Base-by-base conservation (phyloP, 2,329 filamentous ascomycete species). In the Cercospora berteroae region DNA sequence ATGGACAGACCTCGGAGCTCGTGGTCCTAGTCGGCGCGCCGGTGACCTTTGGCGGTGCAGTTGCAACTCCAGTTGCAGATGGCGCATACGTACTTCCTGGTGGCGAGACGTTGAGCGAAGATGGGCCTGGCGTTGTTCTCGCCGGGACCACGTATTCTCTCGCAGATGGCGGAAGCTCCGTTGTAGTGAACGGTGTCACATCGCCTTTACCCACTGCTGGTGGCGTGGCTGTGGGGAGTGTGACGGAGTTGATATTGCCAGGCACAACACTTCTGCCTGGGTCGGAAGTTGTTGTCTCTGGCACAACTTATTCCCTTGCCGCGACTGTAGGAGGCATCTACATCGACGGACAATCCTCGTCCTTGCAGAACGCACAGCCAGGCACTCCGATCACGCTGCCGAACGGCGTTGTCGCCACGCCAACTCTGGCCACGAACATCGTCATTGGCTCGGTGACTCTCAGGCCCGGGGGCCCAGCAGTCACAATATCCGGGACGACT, bases 91-190 rank as follows among this genome's bases (percentile, higher is more conserved):
- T 58, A 8, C 62, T 67, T 31, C 58, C 66, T 27, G 63, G 25
- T 36, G 66, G 58, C 33, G 20, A 60, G n/a, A 68, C 64, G 8
- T 29, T 68, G 33, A 29, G 42, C 72, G 2, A 78, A 63, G 52
- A 42, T 39, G 63, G 31, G 20, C 33, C 62, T 13, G 48, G 27
- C 8, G n/a, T 63, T 8, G 27, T 55, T 3, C 10, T 63, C 9
- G 60, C 42, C 9, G 60, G 60, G 33, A 63, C 60, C 9, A 56
- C 60, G 23, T 63, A 63, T 16, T 63, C 60, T 1, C 29, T 63
- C 5, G 44, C 60, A 3, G 12, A 52, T 12, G n/a, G 33, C 4
- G 64, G 58, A 29, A 50, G 48, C 29, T 60, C 57, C 4, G 18
- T 65, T 10, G 44, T 65, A 1, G 64, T 61, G 18, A 61, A 65